phyloP scores from a whole-genome alignment of 495 filamentous ascomycete species.

The Venustampulla echinocandica region DNA sequence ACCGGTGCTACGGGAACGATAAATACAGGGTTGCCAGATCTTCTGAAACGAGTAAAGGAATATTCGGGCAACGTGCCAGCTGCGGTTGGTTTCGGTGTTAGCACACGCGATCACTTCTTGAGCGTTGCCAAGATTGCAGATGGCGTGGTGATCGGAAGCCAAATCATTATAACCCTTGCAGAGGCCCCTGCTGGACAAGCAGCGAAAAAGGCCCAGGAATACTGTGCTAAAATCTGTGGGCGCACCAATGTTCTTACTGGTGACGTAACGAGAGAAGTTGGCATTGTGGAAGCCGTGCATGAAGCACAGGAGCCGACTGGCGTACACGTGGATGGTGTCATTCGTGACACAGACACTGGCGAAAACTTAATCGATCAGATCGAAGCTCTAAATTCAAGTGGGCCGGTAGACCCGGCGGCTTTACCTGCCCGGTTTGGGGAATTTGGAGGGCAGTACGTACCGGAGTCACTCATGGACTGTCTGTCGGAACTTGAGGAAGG shows the following conservation, averaged over 20 bases:
- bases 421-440: slow-evolving; percentile 85
- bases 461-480: slow-evolving; percentile 96
- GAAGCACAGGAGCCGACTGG: slow-evolving; percentile 43
- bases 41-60: slow-evolving; percentile 78
- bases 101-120: slow-evolving; percentile 88
- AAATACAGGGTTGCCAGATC: slow-evolving; percentile 67
- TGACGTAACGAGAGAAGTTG: slow-evolving; percentile 46
- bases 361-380: slow-evolving; percentile 64
- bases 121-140: slow-evolving; percentile 77
- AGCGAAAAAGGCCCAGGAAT: slow-evolving; percentile 72
- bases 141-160: slow-evolving; percentile 94
- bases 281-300: slow-evolving; percentile 55
- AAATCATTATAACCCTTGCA: slow-evolving; percentile 64
- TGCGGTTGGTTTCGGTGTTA: slow-evolving; percentile 91
- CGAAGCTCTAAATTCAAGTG: slow-evolving; percentile 55
- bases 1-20: slow-evolving; percentile 82
- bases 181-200: slow-evolving; percentile 61
- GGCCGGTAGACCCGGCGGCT: slow-evolving; percentile 31
- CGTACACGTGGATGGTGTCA: slow-evolving; percentile 51
- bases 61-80: slow-evolving; percentile 86
- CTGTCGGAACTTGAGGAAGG: slow-evolving; percentile 81
- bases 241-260: slow-evolving; percentile 39
- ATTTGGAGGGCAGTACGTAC: slow-evolving; percentile 98
- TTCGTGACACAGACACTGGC: slow-evolving; percentile 45
- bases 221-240: slow-evolving; percentile 75